These are phyloP conservation scores for Arthrobotrys sphaeroides DNA, from an alignment of 2,329 filamentous ascomycete genomes.

Conservation along the genomic window DNA sequence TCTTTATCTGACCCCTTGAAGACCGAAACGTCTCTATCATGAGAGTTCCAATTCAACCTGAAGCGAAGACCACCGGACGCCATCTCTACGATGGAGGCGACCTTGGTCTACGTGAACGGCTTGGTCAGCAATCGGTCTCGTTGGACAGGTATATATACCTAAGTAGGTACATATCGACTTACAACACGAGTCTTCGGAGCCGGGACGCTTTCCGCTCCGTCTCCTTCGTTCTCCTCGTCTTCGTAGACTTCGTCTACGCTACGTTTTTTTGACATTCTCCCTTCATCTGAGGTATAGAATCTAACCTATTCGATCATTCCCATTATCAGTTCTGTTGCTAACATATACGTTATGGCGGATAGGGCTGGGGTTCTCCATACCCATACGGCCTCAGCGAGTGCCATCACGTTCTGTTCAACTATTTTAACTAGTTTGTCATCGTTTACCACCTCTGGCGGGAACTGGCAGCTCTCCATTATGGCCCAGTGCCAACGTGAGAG, in stretches of 20 bases:
- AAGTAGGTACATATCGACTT: not conserved
- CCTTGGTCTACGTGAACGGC: not conserved
- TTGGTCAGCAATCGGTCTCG: no score
- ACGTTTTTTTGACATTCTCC: not conserved
- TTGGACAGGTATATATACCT: no score
- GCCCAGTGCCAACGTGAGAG: conserved; percentile 33
- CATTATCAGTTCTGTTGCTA: not conserved
- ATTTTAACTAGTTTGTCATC: no score
- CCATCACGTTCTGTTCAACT: not conserved
- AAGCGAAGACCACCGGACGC: conserved; percentile 4
- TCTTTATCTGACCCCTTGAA: not conserved
- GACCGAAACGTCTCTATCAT: not conserved
- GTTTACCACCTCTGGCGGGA: no score
- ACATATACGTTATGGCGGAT: not conserved
- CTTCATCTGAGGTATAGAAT: not conserved
- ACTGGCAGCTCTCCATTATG: conserved; percentile 23
- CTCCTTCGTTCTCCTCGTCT: not conserved
- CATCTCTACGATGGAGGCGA: conserved; percentile 12
- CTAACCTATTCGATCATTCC: not conserved
- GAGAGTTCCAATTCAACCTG: conserved; percentile 32
- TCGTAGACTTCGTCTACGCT: not conserved
- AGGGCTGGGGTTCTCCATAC: conserved; percentile 3
- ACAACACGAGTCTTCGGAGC: not conserved
- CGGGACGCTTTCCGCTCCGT: no score
- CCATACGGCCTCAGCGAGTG: conserved; percentile 20